These are phyloP conservation scores for Nitzschia palea DNA, from an alignment of 108 stramenopile species.

Conservation along the genomic window DNA sequence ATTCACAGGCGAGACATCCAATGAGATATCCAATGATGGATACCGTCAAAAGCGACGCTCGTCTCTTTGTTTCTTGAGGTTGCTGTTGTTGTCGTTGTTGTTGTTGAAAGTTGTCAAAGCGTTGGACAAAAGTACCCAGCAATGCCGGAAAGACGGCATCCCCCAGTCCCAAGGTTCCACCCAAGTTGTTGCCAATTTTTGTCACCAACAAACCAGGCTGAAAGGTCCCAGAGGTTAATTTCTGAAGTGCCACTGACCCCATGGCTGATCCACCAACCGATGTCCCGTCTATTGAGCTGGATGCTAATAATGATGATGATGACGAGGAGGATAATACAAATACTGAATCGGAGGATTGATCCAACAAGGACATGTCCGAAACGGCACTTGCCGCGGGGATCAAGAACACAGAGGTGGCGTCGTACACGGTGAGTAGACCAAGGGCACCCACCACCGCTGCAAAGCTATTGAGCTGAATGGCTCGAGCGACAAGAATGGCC, in stretches of 20 bases:
- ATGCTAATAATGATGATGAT: not conserved
- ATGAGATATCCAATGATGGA: slow-evolving; percentile 37
- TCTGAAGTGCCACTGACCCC: slow-evolving; percentile 40
- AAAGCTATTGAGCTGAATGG: slow-evolving; percentile 30
- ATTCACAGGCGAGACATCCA: slow-evolving; percentile 44
- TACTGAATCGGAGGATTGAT: slow-evolving; percentile 9
- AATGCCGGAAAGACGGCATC: slow-evolving; percentile 61
- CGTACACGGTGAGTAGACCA: slow-evolving; percentile 30
- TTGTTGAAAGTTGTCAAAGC: slow-evolving; percentile 27
- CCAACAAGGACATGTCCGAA: not conserved
- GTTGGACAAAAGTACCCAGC: slow-evolving; percentile 38
- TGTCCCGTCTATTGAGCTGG: not conserved
- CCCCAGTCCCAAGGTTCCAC: slow-evolving; percentile 52
- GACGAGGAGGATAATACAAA: not conserved
- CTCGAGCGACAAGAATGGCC: slow-evolving; percentile 50
- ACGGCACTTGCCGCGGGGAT: slow-evolving; percentile 22
- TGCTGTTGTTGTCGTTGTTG: not conserved
- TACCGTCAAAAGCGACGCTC: slow-evolving; percentile 24
- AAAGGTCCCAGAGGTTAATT: slow-evolving; percentile 28
- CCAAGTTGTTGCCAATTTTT: slow-evolving; percentile 24
- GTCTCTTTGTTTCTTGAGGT: not conserved
- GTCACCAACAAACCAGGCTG: slow-evolving; percentile 56
- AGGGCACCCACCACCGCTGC: slow-evolving; percentile 23
- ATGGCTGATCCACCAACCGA: slow-evolving; percentile 27
- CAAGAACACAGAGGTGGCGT: slow-evolving; percentile 35